Conservation (phyloP, 2,329 filamentous ascomycete species). For the Trichoderma arundinaceum region DNA sequence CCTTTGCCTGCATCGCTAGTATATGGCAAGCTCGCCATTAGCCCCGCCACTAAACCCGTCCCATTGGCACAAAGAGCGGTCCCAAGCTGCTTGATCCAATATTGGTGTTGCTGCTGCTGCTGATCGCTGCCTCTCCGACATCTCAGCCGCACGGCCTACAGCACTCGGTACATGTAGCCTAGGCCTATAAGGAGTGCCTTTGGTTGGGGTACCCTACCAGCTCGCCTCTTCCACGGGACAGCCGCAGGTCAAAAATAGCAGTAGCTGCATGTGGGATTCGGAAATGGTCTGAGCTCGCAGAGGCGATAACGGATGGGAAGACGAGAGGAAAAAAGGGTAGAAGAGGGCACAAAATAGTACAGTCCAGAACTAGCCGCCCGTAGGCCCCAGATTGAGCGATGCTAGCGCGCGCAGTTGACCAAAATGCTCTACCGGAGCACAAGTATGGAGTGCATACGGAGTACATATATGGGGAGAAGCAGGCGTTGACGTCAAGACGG, state of each 20-base stretch:
- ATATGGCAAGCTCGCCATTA: conserved; percentile 11
- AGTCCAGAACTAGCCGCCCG: not conserved
- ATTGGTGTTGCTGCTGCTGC: conserved; percentile 19
- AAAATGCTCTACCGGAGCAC: not conserved
- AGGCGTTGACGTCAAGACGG: conserved; percentile 17
- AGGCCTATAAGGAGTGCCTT: not conserved
- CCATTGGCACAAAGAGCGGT: conserved; percentile 17
- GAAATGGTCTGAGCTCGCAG: too few relatives aligned
- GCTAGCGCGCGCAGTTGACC: conserved; percentile 8
- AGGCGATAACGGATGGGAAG: not conserved
- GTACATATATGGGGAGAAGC: conserved; percentile 13
- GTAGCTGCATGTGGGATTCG: too few relatives aligned
- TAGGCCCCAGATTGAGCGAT: conserved; percentile 4
- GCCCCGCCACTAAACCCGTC: conserved; percentile 16
- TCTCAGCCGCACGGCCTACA: conserved; percentile 25
- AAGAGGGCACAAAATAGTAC: not conserved
- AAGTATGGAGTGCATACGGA: conserved; percentile 7
- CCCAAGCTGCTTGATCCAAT: conserved; percentile 4
- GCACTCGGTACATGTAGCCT: conserved; percentile 1
- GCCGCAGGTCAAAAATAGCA: too few relatives aligned
- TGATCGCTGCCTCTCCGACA: conserved; percentile 14
- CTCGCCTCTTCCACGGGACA: too few relatives aligned
- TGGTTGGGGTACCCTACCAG: not conserved
- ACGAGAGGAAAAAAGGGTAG: too few relatives aligned
- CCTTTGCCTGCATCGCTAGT: conserved; percentile 23